Percentiles rank a stretch among this genome's conserved stretches.
These are phyloP conservation scores for Botryosphaeria dothidea DNA, from an alignment of 2,329 filamentous ascomycete genomes.

Conservation along the genomic window DNA sequence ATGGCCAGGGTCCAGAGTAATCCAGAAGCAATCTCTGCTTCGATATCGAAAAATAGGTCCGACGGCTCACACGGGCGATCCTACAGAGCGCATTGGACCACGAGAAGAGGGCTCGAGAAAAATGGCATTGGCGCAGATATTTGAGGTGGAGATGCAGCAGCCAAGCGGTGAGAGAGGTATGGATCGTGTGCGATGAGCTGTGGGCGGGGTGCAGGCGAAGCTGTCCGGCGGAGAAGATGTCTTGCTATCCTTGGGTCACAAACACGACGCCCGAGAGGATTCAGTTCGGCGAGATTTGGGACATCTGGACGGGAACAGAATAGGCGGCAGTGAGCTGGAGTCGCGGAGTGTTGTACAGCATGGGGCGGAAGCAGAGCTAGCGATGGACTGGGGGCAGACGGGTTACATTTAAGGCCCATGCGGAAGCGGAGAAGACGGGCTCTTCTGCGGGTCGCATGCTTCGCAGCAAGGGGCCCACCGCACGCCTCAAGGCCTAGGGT, in stretches of 20 bases:
- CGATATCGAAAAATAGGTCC: neutral
- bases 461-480: slow-evolving; percentile 9
- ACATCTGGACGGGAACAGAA: slow-evolving; percentile 5
- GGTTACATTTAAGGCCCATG: slow-evolving; percentile 17
- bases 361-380: neutral
- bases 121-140: slow-evolving; percentile 10
- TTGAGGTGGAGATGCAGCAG: neutral
- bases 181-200: neutral
- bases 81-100: slow-evolving; percentile 8
- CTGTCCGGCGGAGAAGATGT: neutral
- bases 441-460: neutral
- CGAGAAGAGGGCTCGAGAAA: neutral
- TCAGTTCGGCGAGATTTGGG: neutral
- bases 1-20: neutral
- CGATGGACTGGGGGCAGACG: neutral
- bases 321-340: neutral
- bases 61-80: neutral
- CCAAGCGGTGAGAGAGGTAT: slow-evolving; percentile 3
- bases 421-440: slow-evolving; percentile 16
- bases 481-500: neutral
- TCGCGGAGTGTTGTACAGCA: slow-evolving; percentile 11
- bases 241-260: neutral
- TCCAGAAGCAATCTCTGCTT: neutral
- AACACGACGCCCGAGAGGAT: neutral
- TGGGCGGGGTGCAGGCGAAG: neutral